Conservation (phyloP, 192 early-diverging fungal genomes). For the Globomyces pollinis-pini region DNA sequence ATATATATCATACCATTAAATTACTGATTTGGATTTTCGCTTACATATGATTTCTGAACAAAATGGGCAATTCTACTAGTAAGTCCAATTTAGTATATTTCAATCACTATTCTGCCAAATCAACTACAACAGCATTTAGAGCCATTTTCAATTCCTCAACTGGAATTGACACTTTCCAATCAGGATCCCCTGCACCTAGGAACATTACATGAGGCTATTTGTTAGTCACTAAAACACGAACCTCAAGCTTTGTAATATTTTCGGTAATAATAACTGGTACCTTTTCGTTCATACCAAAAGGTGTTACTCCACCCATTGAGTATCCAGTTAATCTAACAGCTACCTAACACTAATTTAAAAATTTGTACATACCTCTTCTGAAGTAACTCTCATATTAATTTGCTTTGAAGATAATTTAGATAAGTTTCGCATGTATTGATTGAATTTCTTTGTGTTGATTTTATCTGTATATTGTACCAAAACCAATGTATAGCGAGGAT, state of each 20-base stretch:
- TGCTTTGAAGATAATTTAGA: slow-evolving; percentile 49
- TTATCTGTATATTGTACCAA: slow-evolving; percentile 37
- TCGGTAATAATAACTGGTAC: slow-evolving; percentile 66
- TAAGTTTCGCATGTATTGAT: slow-evolving; percentile 55
- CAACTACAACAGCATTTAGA: slow-evolving; percentile 27
- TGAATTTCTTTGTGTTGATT: slow-evolving; percentile 56
- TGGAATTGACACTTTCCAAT: slow-evolving; percentile 63
- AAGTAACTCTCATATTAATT: slow-evolving; percentile 69
- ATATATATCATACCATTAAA: too few relatives aligned
- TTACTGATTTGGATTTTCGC: too few relatives aligned
- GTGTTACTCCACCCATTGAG: slow-evolving; percentile 12
- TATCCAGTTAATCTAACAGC: slow-evolving; percentile 69
- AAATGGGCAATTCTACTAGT: too few relatives aligned
- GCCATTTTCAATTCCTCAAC: slow-evolving; percentile 44
- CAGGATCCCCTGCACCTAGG: slow-evolving; percentile 69
- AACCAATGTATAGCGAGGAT: slow-evolving; percentile 5
- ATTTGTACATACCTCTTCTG: too few relatives aligned
- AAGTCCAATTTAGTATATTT: too few relatives aligned
- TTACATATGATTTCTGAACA: too few relatives aligned
- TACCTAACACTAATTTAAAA: too few relatives aligned
- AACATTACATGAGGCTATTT: background rate
- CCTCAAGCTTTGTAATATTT: slow-evolving; percentile 50
- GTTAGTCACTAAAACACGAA: slow-evolving; percentile 50
- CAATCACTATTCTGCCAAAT: slow-evolving; percentile 27
- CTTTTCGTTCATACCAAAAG: slow-evolving; percentile 36